phyloP scores from a whole-genome alignment of 192 early-diverging fungal genomes.

The Backusella luteola region DNA sequence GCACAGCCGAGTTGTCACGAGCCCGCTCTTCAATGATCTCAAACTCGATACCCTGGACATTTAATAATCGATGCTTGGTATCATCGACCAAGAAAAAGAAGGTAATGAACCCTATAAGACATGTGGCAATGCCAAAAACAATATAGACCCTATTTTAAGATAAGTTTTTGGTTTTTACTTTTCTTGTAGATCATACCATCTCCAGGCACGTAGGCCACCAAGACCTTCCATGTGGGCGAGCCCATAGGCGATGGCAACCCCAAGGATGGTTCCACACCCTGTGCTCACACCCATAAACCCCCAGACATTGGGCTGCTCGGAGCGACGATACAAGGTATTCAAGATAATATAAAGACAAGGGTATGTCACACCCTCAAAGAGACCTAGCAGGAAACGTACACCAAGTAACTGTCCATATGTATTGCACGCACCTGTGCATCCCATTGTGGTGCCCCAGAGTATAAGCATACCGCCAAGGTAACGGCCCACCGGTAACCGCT shows the following conservation, averaged over 20 bases:
- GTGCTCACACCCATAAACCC: slow-evolving; percentile 11
- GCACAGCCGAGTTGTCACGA: slow-evolving; percentile 16
- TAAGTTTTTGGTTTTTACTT: background rate
- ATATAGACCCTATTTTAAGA: slow-evolving; percentile 17
- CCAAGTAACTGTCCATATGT: slow-evolving; percentile 20
- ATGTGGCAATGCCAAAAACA: slow-evolving; percentile 22
- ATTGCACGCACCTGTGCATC: background rate
- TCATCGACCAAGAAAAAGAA: slow-evolving; percentile 31
- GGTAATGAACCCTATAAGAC: slow-evolving; percentile 6
- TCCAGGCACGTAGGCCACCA: slow-evolving; percentile 20
- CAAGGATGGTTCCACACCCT: slow-evolving; percentile 12
- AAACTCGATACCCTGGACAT: slow-evolving; percentile 19
- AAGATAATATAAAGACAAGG: slow-evolving; percentile 23
- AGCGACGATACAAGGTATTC: slow-evolving; percentile 22
- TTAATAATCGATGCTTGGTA: background rate
- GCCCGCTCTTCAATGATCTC: slow-evolving; percentile 21
- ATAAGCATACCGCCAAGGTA: slow-evolving; percentile 14
- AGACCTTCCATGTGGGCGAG: slow-evolving; percentile 14
- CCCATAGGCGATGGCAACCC: slow-evolving; percentile 12
- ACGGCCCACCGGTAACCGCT: background rate
- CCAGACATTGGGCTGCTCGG: slow-evolving; percentile 13
- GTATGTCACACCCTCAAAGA: slow-evolving; percentile 16
- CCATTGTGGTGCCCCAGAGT: slow-evolving; percentile 22
- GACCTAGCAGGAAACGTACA: slow-evolving; percentile 27
- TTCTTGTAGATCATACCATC: slow-evolving; percentile 10